These are phyloP conservation scores for Neurospora pannonica DNA, from an alignment of 495 filamentous ascomycete genomes.

Conservation along the genomic window DNA sequence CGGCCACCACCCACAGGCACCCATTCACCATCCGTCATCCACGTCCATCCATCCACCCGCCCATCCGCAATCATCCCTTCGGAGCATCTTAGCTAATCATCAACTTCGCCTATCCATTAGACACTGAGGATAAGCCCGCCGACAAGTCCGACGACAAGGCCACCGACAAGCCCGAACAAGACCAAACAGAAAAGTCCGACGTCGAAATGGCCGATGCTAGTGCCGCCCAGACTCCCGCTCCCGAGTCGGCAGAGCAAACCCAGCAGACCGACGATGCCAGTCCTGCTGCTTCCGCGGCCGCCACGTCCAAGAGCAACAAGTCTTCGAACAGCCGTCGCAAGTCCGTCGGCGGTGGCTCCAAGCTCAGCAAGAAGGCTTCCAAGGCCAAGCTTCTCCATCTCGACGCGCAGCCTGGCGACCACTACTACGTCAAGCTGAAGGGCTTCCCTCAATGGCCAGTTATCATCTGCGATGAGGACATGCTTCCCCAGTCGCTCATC, in stretches of 20 bases:
- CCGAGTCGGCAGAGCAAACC: conserved; percentile 16
- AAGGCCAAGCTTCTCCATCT: conserved; percentile 59
- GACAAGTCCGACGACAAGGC: conserved; percentile 13
- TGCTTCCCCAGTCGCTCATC: conserved; percentile 67
- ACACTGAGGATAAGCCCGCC: neutral
- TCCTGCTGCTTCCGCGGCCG: conserved; percentile 17
- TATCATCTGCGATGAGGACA: conserved; percentile 84
- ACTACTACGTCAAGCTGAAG: conserved; percentile 79
- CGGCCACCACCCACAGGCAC: neutral
- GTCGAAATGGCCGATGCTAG: conserved; percentile 28
- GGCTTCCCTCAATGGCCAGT: conserved; percentile 86
- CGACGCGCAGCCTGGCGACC: conserved; percentile 74
- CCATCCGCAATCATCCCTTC: neutral
- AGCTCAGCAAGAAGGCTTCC: conserved; percentile 76
- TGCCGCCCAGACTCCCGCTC: conserved; percentile 17
- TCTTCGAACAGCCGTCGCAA: conserved; percentile 46
- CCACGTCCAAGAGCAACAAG: conserved; percentile 37
- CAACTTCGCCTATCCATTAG: neutral
- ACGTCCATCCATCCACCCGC: neutral
- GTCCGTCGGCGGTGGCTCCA: conserved; percentile 61
- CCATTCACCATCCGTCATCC: neutral
- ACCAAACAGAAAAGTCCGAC: conserved; percentile 19
- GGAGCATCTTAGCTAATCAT: conserved; percentile 11
- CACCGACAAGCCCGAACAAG: conserved; percentile 12
- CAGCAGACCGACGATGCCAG: conserved; percentile 15